Evolutionary conservation across 2,329 filamentous ascomycete species (phyloP).

Genomic region (Fusarium redolens): DNA sequence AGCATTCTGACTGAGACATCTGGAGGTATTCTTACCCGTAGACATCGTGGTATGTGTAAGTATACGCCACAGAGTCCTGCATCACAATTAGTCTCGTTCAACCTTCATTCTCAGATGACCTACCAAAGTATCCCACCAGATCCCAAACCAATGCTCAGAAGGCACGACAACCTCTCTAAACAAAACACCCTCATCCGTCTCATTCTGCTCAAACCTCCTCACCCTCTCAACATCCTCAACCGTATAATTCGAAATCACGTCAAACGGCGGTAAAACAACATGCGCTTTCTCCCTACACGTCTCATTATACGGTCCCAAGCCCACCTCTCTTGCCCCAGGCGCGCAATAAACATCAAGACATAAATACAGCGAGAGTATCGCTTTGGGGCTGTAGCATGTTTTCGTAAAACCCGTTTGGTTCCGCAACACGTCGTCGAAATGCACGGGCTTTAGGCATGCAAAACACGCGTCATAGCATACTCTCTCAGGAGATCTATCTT

Average conservation of each 20-base stretch:
- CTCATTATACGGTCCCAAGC: slow-evolving; percentile 47
- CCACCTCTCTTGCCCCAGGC: slow-evolving; percentile 36
- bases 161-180: slow-evolving; percentile 51
- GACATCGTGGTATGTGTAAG: slow-evolving; percentile 48
- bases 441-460: slow-evolving; percentile 42
- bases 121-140: slow-evolving; percentile 55
- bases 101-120: not conserved
- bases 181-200: slow-evolving; percentile 19
- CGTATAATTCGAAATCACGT: slow-evolving; percentile 51
- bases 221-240: slow-evolving; percentile 40
- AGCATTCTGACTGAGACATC: not conserved
- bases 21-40: slow-evolving; percentile 47
- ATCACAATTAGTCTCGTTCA: slow-evolving; percentile 2
- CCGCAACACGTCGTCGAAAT: slow-evolving; percentile 48
- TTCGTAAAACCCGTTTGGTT: slow-evolving; percentile 31
- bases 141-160: slow-evolving; percentile 47
- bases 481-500: slow-evolving; percentile 22
- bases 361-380: slow-evolving; percentile 50
- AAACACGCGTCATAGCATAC: slow-evolving; percentile 52
- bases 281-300: slow-evolving; percentile 48
- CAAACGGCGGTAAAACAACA: slow-evolving; percentile 49
- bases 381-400: slow-evolving; percentile 47
- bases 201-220: slow-evolving; percentile 45
- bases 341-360: slow-evolving; percentile 53
- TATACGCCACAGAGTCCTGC: slow-evolving; percentile 52